Evolutionary conservation across 2,329 filamentous ascomycete genomes (phyloP).

Genomic region (Pseudomassariella vexata): DNA sequence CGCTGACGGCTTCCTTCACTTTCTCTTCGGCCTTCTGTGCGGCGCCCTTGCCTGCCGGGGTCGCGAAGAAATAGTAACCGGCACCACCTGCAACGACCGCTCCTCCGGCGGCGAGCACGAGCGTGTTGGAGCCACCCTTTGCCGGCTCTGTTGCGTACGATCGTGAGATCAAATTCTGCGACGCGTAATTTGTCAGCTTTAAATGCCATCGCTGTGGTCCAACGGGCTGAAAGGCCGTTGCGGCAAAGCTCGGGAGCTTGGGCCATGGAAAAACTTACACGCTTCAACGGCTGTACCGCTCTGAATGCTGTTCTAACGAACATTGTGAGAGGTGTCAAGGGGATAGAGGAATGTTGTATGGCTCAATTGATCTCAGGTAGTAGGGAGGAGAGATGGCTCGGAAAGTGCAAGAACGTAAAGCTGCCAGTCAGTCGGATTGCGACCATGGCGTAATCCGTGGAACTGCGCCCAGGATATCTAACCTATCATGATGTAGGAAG

Average conservation of each 20-base stretch:
- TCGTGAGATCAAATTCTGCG: constrained; percentile 20
- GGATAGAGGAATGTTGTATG: not conserved
- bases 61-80: constrained; percentile 51
- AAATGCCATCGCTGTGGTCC: constrained; percentile 6
- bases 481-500: no score
- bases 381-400: no score
- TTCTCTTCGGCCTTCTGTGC: constrained; percentile 54
- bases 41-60: constrained; percentile 35
- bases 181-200: constrained; percentile 10
- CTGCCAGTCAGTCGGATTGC: no score
- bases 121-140: constrained; percentile 52
- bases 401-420: no score
- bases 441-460: no score
- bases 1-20: constrained; percentile 37
- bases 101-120: constrained; percentile 56
- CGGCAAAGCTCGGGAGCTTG: constrained; percentile 10
- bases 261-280: constrained; percentile 34
- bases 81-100: constrained; percentile 52
- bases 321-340: constrained; percentile 34
- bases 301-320: constrained; percentile 51
- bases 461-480: no score
- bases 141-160: constrained; percentile 62
- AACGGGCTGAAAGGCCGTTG: constrained; percentile 7
- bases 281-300: constrained; percentile 48
- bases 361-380: constrained; percentile 7